Evolutionary conservation across 805 yeast species (phyloP).

Genomic region (Teunomyces kruisii): DNA sequence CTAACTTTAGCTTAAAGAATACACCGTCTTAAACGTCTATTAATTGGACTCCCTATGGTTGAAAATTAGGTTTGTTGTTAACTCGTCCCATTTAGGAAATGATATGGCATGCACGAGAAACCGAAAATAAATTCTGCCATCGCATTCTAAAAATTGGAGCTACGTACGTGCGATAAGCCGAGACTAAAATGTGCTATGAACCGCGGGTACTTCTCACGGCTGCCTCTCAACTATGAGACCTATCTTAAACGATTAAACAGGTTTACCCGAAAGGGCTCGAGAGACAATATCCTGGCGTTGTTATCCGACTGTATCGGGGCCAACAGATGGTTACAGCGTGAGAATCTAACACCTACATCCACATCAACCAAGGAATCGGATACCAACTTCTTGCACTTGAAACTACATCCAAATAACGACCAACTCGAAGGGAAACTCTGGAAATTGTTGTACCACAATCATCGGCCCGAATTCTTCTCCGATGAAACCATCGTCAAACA

Average conservation of each 20-base stretch:
- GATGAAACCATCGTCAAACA: constrained; percentile 9
- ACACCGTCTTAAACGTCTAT: no score
- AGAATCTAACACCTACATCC: constrained; percentile 1
- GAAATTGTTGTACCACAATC: background rate
- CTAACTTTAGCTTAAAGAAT: background rate
- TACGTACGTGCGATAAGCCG: background rate
- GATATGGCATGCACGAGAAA: constrained; percentile 8
- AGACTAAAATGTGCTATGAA: background rate
- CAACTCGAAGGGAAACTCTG: constrained; percentile 6
- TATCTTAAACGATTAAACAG: constrained; percentile 16
- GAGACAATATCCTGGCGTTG: background rate
- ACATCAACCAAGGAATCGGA: background rate
- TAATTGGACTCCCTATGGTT: no score
- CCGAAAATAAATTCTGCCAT: background rate
- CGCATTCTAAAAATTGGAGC: background rate
- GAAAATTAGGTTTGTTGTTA: background rate
- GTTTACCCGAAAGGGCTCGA: background rate
- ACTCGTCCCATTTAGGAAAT: constrained; percentile 11
- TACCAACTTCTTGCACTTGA: background rate
- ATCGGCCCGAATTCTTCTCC: background rate
- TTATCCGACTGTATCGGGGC: constrained; percentile 24
- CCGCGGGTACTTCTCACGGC: constrained; percentile 12
- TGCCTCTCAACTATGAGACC: constrained; percentile 29
- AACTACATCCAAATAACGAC: background rate
- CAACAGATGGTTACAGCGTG: constrained; percentile 18